Evolutionary conservation across 805 yeast genomes (phyloP).

Genomic region (Suhomyces sp.): DNA sequence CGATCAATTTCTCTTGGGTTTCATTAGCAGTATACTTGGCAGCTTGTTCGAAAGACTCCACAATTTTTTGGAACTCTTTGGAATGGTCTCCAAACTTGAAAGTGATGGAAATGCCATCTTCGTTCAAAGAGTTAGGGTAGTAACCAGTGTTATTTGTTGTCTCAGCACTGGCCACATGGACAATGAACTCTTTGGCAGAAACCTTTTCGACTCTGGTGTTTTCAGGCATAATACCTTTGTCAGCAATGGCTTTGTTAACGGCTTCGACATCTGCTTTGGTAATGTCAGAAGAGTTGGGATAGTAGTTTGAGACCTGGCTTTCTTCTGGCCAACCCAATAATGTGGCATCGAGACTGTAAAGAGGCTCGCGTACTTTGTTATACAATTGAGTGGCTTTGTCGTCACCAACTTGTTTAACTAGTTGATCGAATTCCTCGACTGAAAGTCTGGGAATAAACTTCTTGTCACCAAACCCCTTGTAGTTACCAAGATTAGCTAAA

Average conservation of each 20-base stretch:
- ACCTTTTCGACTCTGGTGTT: slow-evolving; percentile 72
- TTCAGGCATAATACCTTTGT: slow-evolving; percentile 66
- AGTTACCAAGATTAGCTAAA: slow-evolving; percentile 71
- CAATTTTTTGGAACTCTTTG: slow-evolving; percentile 60
- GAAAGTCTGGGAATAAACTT: slow-evolving; percentile 73
- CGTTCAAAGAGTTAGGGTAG: slow-evolving; percentile 45
- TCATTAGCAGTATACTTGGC: slow-evolving; percentile 66
- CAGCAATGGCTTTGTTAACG: slow-evolving; percentile 64
- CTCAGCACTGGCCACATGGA: slow-evolving; percentile 67
- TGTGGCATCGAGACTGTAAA: slow-evolving; percentile 51
- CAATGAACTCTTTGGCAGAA: slow-evolving; percentile 46
- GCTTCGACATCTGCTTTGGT: slow-evolving; percentile 62
- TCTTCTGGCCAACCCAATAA: slow-evolving; percentile 76
- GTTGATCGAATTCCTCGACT: slow-evolving; percentile 43
- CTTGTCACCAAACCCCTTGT: slow-evolving; percentile 84
- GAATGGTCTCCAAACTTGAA: slow-evolving; percentile 79
- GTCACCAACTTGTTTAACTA: slow-evolving; percentile 45
- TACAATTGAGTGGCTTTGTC: slow-evolving; percentile 33
- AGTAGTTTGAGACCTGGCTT: slow-evolving; percentile 76
- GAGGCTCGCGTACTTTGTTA: slow-evolving; percentile 41
- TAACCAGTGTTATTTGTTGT: slow-evolving; percentile 48
- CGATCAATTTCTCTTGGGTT: slow-evolving; percentile 64
- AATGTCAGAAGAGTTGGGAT: slow-evolving; percentile 40
- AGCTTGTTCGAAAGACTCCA: slow-evolving; percentile 55
- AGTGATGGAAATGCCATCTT: slow-evolving; percentile 38